phyloP scores from a whole-genome alignment of 192 early-diverging fungal species.

The Dimargaris xerosporica region DNA sequence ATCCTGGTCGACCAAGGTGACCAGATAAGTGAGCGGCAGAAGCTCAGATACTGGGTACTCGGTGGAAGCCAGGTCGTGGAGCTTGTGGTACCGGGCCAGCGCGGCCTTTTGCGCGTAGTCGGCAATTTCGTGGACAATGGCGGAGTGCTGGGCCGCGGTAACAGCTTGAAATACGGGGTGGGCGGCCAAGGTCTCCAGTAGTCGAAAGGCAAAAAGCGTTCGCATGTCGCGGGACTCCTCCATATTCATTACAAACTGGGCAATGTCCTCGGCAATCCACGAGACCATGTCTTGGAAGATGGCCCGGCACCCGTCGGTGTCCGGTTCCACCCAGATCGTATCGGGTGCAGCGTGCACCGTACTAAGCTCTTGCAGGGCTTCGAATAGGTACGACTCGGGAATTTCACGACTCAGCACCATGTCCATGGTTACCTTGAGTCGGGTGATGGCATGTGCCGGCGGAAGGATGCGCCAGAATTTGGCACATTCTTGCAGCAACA shows the following conservation, averaged over 20 bases:
- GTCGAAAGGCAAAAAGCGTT: neutral
- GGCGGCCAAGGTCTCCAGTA: neutral
- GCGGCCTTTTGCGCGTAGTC: neutral
- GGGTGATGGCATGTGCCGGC: neutral
- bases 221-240: neutral
- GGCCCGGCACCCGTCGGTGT: neutral
- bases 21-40: neutral
- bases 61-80: neutral
- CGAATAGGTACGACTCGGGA: constrained; percentile 1
- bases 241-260: neutral
- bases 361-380: neutral
- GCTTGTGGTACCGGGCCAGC: neutral
- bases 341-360: neutral
- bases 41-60: neutral
- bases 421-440: neutral
- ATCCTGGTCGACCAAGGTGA: neutral
- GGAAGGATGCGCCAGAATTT: constrained; percentile 9
- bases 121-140: neutral
- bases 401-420: constrained; percentile 4
- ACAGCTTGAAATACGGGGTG: neutral
- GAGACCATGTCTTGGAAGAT: neutral
- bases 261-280: neutral
- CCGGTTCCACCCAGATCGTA: neutral
- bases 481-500: neutral
- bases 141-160: neutral